Evolutionary conservation across 768 basidiomycete species (phyloP).

Genomic region (Leccinum aurantiacum): DNA sequence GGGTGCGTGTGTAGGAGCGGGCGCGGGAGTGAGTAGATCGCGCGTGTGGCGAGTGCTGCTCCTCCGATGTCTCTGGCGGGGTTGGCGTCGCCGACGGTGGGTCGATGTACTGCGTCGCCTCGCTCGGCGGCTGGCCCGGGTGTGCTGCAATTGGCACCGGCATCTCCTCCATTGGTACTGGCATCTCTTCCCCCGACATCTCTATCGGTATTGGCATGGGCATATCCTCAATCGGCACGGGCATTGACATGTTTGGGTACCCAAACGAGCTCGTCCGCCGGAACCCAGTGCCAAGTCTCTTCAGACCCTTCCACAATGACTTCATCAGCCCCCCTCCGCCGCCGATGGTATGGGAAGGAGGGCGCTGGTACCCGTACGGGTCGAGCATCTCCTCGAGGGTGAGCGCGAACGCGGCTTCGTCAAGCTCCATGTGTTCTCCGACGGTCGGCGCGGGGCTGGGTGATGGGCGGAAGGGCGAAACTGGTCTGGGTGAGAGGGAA

Average conservation of each 20-base stretch:
- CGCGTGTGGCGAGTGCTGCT: conserved; percentile 19
- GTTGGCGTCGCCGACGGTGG: conserved; percentile 3
- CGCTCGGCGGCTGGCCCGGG: conserved; percentile 3
- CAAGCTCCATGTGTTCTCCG: conserved; percentile 32
- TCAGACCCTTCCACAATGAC: conserved; percentile 36
- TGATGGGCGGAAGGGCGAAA: conserved; percentile 17
- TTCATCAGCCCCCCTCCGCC: conserved; percentile 23
- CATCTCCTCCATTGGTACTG: neutral
- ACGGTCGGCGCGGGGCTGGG: conserved; percentile 28
- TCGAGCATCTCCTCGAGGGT: conserved; percentile 2
- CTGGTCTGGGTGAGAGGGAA: conserved; percentile 1
- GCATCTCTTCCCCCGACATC: neutral
- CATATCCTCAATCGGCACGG: neutral
- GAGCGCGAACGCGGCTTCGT: conserved; percentile 12
- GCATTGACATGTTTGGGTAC: conserved; percentile 8
- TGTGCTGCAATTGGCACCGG: neutral
- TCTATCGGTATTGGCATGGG: neutral
- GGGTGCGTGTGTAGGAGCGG: neutral
- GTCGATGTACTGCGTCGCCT: conserved; percentile 17
- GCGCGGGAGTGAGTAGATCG: conserved; percentile 1
- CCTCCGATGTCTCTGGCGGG: conserved; percentile 18
- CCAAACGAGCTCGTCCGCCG: conserved; percentile 1
- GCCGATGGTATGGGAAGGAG: neutral
- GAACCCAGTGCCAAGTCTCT: conserved; percentile 26
- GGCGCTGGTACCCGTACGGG: conserved; percentile 8